Base-by-base conservation (phyloP, 768 basidiomycete species). In the Podaxis carcinomalis region DNA sequence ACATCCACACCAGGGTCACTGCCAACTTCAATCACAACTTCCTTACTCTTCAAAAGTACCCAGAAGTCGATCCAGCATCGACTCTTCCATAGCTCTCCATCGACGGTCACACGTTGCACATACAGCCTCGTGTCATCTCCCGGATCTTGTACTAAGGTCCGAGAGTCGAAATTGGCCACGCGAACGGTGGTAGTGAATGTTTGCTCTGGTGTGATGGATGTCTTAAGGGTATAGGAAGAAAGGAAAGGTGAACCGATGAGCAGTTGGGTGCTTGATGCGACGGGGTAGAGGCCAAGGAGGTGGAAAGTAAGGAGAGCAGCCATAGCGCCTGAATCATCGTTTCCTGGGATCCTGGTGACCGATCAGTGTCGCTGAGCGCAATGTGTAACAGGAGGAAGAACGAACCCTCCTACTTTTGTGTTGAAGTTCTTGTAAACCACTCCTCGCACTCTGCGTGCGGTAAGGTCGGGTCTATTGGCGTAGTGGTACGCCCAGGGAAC, bases 301-400 rank as follows among this genome's bases (percentile, higher is more conserved):
- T 82, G 80, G 74, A 82, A 83, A 5, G 73, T 71, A 11, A 82
- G 75, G 19, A 82, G 74, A 5, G 79, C 68, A 0, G 80, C 81
- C 82, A 83, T 83, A 7, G 82, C 82, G 23, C 78, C 82, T 4
- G 78, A 79, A 65, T 83, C 80, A 62, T 83, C 81, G 62, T 83
- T 83, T 2, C 80, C 80, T 2, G 81, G 81, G 28, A 83, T 75
- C 36, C 80, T 76, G 40, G n/a, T 28, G 44, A 5, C 28, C 51
- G 27, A 32, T 54, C 21, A 57, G 23, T 37, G 21, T 32, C 23
- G 37, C 19, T 19, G 28, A 39, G 1, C 4, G 35, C 32, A 23
- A 2, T 9, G 32, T 47, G 6, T 36, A 39, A 32, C 35, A 55
- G 19, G 57, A 44, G 40, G 40, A 44, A 27, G 46, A n/a, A 70